Conservation (phyloP, 257 asterid species). For the Lycium barbarum region DNA sequence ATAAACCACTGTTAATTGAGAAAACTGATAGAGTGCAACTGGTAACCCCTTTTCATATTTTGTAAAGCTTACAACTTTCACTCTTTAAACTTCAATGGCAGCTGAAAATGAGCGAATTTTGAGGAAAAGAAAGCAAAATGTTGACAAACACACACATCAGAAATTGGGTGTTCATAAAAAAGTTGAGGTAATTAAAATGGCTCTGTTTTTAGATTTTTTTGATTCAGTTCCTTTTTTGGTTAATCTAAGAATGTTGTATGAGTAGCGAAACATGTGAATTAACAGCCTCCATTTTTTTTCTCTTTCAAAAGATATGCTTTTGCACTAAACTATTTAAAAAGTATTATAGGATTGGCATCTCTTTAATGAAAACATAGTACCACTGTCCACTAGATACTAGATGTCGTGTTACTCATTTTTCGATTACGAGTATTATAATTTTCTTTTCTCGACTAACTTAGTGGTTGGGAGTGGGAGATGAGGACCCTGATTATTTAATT, state of each 20-base stretch:
- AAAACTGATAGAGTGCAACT: not conserved
- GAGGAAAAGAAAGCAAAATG: slow-evolving; percentile 29
- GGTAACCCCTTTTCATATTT: not conserved
- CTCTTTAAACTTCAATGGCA: slow-evolving; percentile 42
- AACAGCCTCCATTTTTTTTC: too few relatives aligned
- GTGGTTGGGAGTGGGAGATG: too few relatives aligned
- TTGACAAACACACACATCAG: not conserved
- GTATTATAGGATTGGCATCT: not conserved
- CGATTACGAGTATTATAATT: too few relatives aligned
- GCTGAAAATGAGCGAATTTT: slow-evolving; percentile 20
- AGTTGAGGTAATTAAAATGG: slow-evolving; percentile 51
- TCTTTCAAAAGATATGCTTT: too few relatives aligned
- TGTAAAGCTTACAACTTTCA: not conserved
- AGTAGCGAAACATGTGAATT: not conserved
- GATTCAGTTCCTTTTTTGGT: not conserved
- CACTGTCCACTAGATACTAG: too few relatives aligned
- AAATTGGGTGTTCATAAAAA: slow-evolving; percentile 37
- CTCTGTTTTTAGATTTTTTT: not conserved
- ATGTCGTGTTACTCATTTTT: too few relatives aligned
- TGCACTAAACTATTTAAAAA: not conserved
- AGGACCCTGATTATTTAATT: too few relatives aligned
- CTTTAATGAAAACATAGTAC: not conserved
- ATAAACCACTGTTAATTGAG: not conserved
- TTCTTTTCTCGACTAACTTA: too few relatives aligned
- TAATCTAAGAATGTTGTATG: not conserved